Evolutionary conservation across 2,329 filamentous ascomycete genomes (phyloP), one percentile per base, ranked within the genome.

Genomic region (Aspergillus sp.): DNA sequence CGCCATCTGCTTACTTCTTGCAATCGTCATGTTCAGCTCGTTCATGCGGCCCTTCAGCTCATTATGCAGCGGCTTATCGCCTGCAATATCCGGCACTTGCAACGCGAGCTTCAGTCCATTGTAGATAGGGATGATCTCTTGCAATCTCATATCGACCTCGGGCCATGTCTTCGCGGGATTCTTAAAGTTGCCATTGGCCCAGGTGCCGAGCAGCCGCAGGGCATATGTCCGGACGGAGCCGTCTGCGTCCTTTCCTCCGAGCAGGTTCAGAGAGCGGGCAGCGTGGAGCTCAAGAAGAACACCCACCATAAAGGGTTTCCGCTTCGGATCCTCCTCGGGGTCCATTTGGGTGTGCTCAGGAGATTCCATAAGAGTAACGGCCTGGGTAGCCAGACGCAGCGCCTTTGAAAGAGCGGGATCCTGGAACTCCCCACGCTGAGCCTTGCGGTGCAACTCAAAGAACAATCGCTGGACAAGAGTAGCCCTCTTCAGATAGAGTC

Each of bases 1-100:
- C 10, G 54, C 55, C 7, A 43, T 41, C 27, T 54, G 52, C 41
- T 46, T 49, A 27, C 53, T 52, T 9, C 54, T 50, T 12, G 43
- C 74, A 42, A 83, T 72, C 41, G 81, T 75, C 59, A 72, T 76
- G 32, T 74, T 76, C 17, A 88, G 71, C 52, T 79, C 55, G 15
- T 55, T 50, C 25, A 62, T 49, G 5, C 57, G 52, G 6, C 47
- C 49, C 49, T 58, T 57, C 45, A 71, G 50, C 10, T 49, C 45
- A 9, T 52, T 43, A 5, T 52, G 45, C 42, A 72, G 45, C 3
- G 51, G 35, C 47, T 54, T 53, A 43, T 67, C 49, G 33, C 50
- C 39, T 4, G 59, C 49, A 37, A 70, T 49, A 19, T 58, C 58
- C 13, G 67, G 53, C 19, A 74, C 57, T 47, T 62, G 52, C 45